Evolutionary conservation across 257 asterid species (phyloP).

Genomic region (Misopates orontium): DNA sequence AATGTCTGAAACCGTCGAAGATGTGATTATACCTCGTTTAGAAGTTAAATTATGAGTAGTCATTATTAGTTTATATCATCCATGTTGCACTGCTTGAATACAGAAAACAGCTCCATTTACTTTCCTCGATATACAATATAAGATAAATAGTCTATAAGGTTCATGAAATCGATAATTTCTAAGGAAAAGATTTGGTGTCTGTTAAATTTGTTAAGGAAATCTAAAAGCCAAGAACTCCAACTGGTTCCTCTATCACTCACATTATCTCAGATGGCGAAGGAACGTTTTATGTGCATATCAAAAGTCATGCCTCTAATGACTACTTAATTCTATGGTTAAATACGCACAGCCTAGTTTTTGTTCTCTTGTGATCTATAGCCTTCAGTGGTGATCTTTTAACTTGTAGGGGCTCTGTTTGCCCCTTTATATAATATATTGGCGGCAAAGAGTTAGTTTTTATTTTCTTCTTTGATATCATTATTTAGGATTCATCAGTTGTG

Average conservation of each 20-base stretch:
- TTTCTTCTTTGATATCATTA: background rate
- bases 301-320: background rate
- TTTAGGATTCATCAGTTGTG: slow-evolving; percentile 43
- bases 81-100: too few relatives aligned
- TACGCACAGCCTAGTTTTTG: background rate
- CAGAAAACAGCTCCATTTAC: background rate
- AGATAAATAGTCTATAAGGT: background rate
- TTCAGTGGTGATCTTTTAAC: background rate
- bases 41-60: background rate
- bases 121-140: background rate
- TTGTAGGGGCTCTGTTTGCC: background rate
- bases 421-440: background rate
- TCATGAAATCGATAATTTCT: too few relatives aligned
- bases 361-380: slow-evolving; percentile 1
- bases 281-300: background rate
- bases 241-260: background rate
- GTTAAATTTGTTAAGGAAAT: too few relatives aligned
- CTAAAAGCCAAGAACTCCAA: too few relatives aligned
- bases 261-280: background rate
- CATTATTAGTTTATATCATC: background rate
- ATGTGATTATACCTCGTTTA: background rate
- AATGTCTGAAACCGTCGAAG: background rate
- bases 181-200: too few relatives aligned
- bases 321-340: background rate
- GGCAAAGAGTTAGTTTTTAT: background rate